Base-by-base conservation (phyloP, 2,329 filamentous ascomycete genomes). In the Xylaria sp. region DNA sequence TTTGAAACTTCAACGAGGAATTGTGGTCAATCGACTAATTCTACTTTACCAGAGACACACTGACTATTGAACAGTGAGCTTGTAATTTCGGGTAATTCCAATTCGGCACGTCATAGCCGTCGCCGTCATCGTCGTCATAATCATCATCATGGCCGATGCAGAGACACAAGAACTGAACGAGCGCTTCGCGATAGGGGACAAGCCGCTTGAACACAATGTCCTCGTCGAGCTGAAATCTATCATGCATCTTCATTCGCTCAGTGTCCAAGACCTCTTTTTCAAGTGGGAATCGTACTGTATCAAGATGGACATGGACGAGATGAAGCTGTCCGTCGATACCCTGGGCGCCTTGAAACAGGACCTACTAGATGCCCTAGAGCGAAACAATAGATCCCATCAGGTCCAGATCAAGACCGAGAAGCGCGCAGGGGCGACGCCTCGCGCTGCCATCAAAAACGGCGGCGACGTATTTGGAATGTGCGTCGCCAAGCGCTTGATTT, bases 241-340 rank as follows among this genome's bases (percentile, higher is more conserved):
- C 77, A 87, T 96, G 81, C 89, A 90, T 61, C 85, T 98, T 67
- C 93, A 97, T 80, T 89, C 89, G 54, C 86, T 98, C 67, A 88
- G 89, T 17, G 85, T 90, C 38, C 90, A 98, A 78, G 96, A 98
- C 77, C 85, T 98, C 29, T 97, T 93, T 80, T 97, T 93, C 88
- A 98, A 98, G 85, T 99, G 96, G 96, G 96, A 99, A 79, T 95
- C 94, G 0, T 98, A 97, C 84, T 94, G 92, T 79, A 91, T 99
- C 77, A 97, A 95, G 80, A 94, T 98, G 90, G 93, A 94, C 27
- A 83, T 88, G 54, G 93, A 96, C 63, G 91, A 93, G 64, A 89
- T 90, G 68, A 89, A 85, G 66, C 81, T 92, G 68, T 88, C 91
- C 54, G 84, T 96, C 47, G 87, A 91, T 42, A 90, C 87, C 0